Conservation (phyloP, 176 grass and related monocot species). For the Carex parvula region DNA sequence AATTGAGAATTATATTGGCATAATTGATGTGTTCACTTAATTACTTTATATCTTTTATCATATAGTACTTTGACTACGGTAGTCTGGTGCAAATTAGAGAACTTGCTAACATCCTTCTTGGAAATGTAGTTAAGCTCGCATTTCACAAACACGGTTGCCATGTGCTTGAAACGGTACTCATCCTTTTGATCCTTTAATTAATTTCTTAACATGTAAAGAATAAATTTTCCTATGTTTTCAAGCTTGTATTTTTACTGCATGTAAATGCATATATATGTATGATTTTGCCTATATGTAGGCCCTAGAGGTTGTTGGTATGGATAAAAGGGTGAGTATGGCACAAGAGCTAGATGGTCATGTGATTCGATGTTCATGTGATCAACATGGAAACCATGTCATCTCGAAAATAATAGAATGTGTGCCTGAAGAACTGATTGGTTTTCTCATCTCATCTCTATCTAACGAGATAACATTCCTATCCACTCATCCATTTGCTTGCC, state of each 20-base stretch:
- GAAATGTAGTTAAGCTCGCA: slow-evolving; percentile 32
- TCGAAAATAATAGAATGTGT: slow-evolving; percentile 58
- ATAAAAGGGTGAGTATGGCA: slow-evolving; percentile 42
- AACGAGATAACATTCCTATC: slow-evolving; percentile 29
- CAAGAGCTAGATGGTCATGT: slow-evolving; percentile 40
- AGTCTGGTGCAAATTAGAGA: slow-evolving; percentile 30
- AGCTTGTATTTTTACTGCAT: not conserved
- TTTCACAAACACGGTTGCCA: slow-evolving; percentile 36
- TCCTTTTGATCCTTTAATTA: not conserved
- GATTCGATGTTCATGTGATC: slow-evolving; percentile 38
- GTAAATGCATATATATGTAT: not conserved
- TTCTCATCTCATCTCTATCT: slow-evolving; percentile 34
- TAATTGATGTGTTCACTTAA: not conserved
- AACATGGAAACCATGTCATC: slow-evolving; percentile 46
- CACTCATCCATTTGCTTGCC: slow-evolving; percentile 37
- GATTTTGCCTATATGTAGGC: slow-evolving; percentile 12
- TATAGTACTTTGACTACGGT: slow-evolving; percentile 48
- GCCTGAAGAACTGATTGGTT: slow-evolving; percentile 31
- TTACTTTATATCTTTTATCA: not conserved
- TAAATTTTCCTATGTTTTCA: not conserved
- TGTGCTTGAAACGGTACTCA: slow-evolving; percentile 55
- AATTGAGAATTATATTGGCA: not conserved
- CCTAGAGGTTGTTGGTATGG: slow-evolving; percentile 39
- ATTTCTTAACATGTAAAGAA: not conserved
- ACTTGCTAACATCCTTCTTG: slow-evolving; percentile 30